Conservation (phyloP, 257 asterid species). For the Eucommia ulmoides region DNA sequence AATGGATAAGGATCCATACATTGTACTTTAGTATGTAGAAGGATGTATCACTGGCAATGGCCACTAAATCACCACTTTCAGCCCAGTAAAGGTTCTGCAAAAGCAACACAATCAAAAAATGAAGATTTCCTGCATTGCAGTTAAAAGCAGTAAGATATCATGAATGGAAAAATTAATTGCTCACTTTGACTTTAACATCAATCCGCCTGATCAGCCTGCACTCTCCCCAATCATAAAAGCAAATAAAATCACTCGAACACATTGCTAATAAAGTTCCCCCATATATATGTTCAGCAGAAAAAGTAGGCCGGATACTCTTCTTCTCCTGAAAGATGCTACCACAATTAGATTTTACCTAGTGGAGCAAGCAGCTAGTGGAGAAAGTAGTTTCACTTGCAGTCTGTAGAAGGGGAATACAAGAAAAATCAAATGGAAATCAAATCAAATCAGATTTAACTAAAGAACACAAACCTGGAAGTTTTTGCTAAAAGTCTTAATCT, state of each 20-base stretch:
- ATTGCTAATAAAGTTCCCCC: slow-evolving; percentile 85
- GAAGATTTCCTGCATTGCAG: slow-evolving; percentile 5
- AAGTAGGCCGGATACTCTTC: slow-evolving; percentile 91
- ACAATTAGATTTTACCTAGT: neutral
- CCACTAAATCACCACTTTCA: slow-evolving; percentile 79
- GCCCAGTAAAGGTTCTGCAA: slow-evolving; percentile 94
- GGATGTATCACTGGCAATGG: slow-evolving; percentile 75
- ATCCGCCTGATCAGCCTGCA: slow-evolving; percentile 84
- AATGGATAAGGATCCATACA: slow-evolving; percentile 26
- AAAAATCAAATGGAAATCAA: no score
- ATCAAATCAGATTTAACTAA: slow-evolving; percentile 6
- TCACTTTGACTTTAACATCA: slow-evolving; percentile 90
- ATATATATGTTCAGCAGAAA: slow-evolving; percentile 81
- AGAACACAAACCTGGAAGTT: slow-evolving; percentile 49
- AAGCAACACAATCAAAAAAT: slow-evolving; percentile 8
- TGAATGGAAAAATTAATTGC: slow-evolving; percentile 9
- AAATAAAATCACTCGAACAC: slow-evolving; percentile 83
- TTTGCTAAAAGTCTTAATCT: slow-evolving; percentile 73
- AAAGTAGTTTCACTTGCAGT: no score
- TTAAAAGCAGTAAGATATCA: slow-evolving; percentile 11
- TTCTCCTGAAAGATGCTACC: slow-evolving; percentile 61
- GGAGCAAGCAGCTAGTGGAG: no score
- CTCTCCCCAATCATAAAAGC: slow-evolving; percentile 90
- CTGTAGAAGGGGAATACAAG: no score
- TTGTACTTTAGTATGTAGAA: slow-evolving; percentile 74